Evolutionary conservation across 73 alveolate genomes (phyloP).

Genomic region (Chromera velia): DNA sequence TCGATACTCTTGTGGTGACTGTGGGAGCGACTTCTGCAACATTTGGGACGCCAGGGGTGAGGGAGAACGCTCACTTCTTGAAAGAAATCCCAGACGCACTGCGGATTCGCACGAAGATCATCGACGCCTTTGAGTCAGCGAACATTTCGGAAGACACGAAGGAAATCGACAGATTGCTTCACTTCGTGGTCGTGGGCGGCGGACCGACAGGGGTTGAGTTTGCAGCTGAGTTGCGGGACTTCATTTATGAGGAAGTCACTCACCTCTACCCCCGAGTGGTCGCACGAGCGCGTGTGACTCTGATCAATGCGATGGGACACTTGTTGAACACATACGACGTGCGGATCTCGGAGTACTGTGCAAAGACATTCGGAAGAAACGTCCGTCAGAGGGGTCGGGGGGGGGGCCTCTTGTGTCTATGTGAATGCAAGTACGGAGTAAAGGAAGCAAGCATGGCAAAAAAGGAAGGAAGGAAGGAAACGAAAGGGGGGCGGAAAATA

Average conservation of each 20-base stretch:
- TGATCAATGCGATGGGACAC: not conserved
- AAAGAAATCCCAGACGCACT: conserved; percentile 34
- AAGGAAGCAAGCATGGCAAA: too few relatives aligned
- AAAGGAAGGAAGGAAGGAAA: too few relatives aligned
- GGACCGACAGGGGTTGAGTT: conserved; percentile 14
- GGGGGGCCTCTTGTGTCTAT: too few relatives aligned
- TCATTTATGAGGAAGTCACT: not conserved
- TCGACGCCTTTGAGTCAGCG: conserved; percentile 24
- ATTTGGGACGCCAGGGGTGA: not conserved
- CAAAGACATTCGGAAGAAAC: not conserved
- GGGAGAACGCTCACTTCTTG: conserved; percentile 13
- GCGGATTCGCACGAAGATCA: conserved; percentile 16
- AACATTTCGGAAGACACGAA: too few relatives aligned
- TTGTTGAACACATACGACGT: not conserved
- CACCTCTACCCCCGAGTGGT: not conserved
- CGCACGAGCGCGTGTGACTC: not conserved
- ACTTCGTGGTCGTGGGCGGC: conserved; percentile 4
- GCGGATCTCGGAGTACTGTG: not conserved
- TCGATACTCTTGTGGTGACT: not conserved
- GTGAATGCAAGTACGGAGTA: too few relatives aligned
- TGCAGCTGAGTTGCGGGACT: conserved; percentile 8
- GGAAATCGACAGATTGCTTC: not conserved
- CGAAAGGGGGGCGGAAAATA: too few relatives aligned
- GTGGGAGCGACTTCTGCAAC: not conserved
- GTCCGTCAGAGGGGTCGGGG: too few relatives aligned